Evolutionary conservation across 768 basidiomycete species (phyloP).

Genomic region (Auricularia cornea): DNA sequence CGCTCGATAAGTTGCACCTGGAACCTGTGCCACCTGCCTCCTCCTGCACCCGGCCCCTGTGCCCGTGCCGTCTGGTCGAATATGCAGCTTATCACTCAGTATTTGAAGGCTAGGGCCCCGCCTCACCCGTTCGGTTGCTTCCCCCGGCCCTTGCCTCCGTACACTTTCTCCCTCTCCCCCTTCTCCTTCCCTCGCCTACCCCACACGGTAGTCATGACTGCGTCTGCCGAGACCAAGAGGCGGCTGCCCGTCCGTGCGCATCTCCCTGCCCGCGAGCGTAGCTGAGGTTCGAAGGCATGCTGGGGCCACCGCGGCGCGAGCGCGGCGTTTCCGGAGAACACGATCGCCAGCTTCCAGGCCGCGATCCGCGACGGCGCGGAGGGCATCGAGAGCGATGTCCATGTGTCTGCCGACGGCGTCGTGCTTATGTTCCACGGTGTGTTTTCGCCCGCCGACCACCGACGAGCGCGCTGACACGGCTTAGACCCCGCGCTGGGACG

Average conservation of each 20-base stretch:
- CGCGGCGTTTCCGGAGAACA: slow-evolving; percentile 85
- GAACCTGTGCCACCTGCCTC: too few species aligned
- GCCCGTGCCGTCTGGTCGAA: too few species aligned
- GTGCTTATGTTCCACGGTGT: slow-evolving; percentile 97
- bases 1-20: too few species aligned
- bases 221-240: too few species aligned
- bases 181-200: too few species aligned
- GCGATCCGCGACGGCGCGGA: slow-evolving; percentile 94
- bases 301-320: slow-evolving; percentile 78
- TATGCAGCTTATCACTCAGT: too few species aligned
- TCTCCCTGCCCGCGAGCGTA: background rate
- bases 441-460: slow-evolving; percentile 9
- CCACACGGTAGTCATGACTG: too few species aligned
- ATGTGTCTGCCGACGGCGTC: slow-evolving; percentile 79
- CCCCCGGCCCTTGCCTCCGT: too few species aligned
- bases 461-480: background rate
- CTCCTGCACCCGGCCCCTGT: too few species aligned
- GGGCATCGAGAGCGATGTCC: slow-evolving; percentile 97
- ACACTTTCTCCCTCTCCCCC: too few species aligned
- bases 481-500: background rate
- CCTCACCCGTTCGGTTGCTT: too few species aligned
- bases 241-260: background rate
- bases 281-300: slow-evolving; percentile 41
- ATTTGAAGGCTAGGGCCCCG: too few species aligned
- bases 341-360: slow-evolving; percentile 87